Evolutionary conservation across 2,329 filamentous ascomycete genomes (phyloP), one percentile per base, ranked within the genome.

Genomic region (Aspergillus ruber): DNA sequence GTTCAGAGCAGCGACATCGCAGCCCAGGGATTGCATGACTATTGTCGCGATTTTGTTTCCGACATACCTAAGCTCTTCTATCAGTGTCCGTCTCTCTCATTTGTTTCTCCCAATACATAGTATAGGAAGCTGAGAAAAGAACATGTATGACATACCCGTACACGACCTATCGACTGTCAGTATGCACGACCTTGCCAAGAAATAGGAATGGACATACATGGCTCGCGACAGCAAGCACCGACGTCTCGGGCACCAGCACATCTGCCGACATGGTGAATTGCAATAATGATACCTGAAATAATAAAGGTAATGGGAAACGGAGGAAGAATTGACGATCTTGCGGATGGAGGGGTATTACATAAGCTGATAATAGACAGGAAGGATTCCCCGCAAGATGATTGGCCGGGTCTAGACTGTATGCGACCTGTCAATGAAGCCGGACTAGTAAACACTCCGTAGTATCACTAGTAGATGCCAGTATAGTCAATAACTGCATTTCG

Each of bases 1-100:
- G 67, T 98, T 96, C 60, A 98, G 79, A 2, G 90, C 88, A 7
- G 90, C 86, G 6, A 96, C 91, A 61, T 98, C 91, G 64, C 90
- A 96, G 42, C 93, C 93, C 44, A 98, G 74, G 1, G 87, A 86
- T 69, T 98, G 91, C 78, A 98, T 85, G 56, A 90, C 88, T 64
- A 95, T 94, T 1, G 90, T 90, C 38, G 90, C 90, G 77, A 98
- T 95, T 62, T 91, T 95, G 68, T 98, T 98, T 44, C 93, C 93
- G 57, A 98, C 93, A 78, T 96, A 91, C 66, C 93, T 95, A 67
- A 15, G 36, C 44, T 39, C 17, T 46, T 39, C n/a, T 46, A 44
- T 57, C 39, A 56, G 53, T 4, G 21, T 6, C 21, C 6, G 21
- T 21, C 21, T 21, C 21, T 21, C 21, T 21, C 5, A 21, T 21